Evolutionary conservation across 805 yeast species (phyloP).

Genomic region (Lipomyces spencermartinsiae): DNA sequence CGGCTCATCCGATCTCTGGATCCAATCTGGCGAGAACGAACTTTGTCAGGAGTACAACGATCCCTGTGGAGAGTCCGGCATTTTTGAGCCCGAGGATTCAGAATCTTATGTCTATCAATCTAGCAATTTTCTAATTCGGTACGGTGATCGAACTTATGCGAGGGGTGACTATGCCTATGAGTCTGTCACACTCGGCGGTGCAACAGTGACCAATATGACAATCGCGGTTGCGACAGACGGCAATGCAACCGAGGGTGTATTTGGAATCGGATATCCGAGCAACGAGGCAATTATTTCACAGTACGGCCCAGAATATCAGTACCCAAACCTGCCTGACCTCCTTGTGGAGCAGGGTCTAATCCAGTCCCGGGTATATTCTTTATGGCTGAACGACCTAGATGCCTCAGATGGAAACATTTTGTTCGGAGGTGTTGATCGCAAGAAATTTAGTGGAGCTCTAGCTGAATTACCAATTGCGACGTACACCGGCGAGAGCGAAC

Average conservation of each 20-base stretch:
- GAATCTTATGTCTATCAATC: constrained; percentile 39
- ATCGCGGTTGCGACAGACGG: constrained; percentile 77
- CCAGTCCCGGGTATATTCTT: constrained; percentile 61
- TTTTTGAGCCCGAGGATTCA: constrained; percentile 44
- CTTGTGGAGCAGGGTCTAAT: constrained; percentile 65
- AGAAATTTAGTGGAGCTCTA: constrained; percentile 54
- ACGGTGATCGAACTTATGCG: constrained; percentile 58
- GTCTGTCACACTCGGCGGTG: constrained; percentile 57
- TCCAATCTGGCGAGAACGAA: constrained; percentile 43
- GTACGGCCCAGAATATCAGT: constrained; percentile 43
- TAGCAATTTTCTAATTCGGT: constrained; percentile 47
- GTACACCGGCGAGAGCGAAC: constrained; percentile 20
- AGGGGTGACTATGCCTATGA: constrained; percentile 71
- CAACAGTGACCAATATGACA: constrained; percentile 57
- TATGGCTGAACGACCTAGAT: constrained; percentile 56
- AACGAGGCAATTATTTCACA: constrained; percentile 44
- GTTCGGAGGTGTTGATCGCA: constrained; percentile 61
- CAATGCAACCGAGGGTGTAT: constrained; percentile 63
- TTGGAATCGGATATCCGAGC: constrained; percentile 50
- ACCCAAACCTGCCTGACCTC: constrained; percentile 70
- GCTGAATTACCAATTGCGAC: constrained; percentile 18
- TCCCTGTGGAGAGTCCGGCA: constrained; percentile 42
- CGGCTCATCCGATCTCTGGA: constrained; percentile 80
- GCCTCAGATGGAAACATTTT: constrained; percentile 41
- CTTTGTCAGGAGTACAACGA: constrained; percentile 41